Evolutionary conservation across 495 filamentous ascomycete species (phyloP), one percentile per base, ranked within the genome.

Genomic region (Lichina pygmaea): DNA sequence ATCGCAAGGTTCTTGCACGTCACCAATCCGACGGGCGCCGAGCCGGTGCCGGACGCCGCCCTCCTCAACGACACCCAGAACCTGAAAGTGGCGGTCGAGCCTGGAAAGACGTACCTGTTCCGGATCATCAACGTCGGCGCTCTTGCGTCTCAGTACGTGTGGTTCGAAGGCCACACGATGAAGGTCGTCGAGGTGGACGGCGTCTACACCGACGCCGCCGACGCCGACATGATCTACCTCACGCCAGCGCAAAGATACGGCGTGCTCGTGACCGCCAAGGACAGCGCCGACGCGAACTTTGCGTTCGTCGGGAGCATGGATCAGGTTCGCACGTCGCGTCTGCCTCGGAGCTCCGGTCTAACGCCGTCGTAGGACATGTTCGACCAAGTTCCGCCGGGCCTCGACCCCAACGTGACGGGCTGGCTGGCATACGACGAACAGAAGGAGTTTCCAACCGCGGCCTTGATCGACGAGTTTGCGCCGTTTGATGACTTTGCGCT

Each of bases 91-190:
- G 48, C 64, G 3, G 68, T 86, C 1, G 51, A 73, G 46, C 70
- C 83, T 0, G 75, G 73, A 9, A 86, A 77, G 55, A 92, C 81
- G 0, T 93, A 93, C 48, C 62, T 86, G 10, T 66, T 93, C 54
- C 74, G 75, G 11, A 63, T 86, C 46, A 59, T 82, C 55, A 89
- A 89, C 55, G 74, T 81, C 40, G 75, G 70, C 4, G 77, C 75
- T 11, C 82, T 82, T 55, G 70, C 73, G 1, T 68, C 66, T 38
- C 68, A 75, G 46, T 69, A 79, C 54, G 58, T 85, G 51, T 81
- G 78, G 67, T 73, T 86, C 58, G 75, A 83, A 37, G 43, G 43
- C 6, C 79, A 85, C 50, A 71, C 65, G 44, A 65, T 77, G 43
- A 62, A 52, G 15, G 63, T 82, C 33, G 62, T 74, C 31, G 71